phyloP scores from a whole-genome alignment of 495 filamentous ascomycete species.

The Penicillium nucicola region DNA sequence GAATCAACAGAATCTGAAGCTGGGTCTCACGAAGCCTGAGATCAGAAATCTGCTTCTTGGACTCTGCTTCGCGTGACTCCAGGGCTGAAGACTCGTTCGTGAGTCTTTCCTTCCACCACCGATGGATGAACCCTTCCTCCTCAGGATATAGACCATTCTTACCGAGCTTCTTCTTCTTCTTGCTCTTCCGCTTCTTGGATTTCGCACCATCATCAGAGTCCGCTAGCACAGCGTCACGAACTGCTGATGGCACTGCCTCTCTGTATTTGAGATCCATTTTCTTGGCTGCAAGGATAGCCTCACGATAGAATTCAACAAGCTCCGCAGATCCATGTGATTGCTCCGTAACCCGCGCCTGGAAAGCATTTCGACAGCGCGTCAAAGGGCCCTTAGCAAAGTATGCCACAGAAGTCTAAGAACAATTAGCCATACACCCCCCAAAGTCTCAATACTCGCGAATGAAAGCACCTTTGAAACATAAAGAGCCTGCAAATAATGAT shows the following conservation, averaged over 20 bases:
- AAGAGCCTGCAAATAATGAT: constrained; percentile 82
- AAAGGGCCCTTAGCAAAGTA: constrained; percentile 97
- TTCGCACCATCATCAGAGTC: constrained; percentile 58
- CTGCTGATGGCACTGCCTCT: constrained; percentile 65
- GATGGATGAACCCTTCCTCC: constrained; percentile 70
- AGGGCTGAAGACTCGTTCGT: constrained; percentile 31
- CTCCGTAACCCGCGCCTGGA: constrained; percentile 56
- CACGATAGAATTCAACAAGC: constrained; percentile 65
- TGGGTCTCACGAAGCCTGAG: constrained; percentile 77
- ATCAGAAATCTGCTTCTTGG: constrained; percentile 57
- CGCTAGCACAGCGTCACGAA: constrained; percentile 60
- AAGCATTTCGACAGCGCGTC: constrained; percentile 77
- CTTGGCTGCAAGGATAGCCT: constrained; percentile 66
- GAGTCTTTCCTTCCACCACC: constrained; percentile 70
- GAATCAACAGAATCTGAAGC: constrained; percentile 82
- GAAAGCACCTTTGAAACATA: constrained; percentile 75
- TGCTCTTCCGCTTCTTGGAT: constrained; percentile 58
- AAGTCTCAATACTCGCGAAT: background rate
- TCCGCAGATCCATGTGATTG: constrained; percentile 32
- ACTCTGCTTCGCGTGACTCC: constrained; percentile 51
- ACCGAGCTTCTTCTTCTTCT: constrained; percentile 68
- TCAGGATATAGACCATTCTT: constrained; percentile 74
- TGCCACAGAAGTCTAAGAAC: constrained; percentile 71
- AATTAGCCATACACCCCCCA: constrained; percentile 7
- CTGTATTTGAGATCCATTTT: constrained; percentile 87